Evolutionary conservation across 129 eudicot species (phyloP), one percentile per base, ranked within the genome.

Genomic region (Centella asiatica): DNA sequence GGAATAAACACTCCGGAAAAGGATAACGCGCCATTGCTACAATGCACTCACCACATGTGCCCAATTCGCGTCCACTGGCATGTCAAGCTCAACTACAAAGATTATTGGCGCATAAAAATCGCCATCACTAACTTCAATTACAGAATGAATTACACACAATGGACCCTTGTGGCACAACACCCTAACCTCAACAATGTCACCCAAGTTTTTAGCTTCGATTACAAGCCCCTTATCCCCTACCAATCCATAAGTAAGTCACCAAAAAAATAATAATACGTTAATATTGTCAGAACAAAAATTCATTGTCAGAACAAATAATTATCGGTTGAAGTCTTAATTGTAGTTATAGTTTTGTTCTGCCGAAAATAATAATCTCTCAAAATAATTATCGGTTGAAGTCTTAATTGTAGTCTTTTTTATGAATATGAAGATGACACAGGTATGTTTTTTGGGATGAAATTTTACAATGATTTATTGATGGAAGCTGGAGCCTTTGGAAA

Each of bases 11-110:
- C 87, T 33, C 87, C 95, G 26, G 76, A 73, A 75, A 81, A 87
- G 73, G 88, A 87, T 64, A 81, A 83, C 9, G 75, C 70, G 9
- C 88, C 95, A 17, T 29, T 83, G 25, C 81, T 87, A 27, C 95
- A 87, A 68, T 87, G 95, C 81, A 87, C 95, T 12, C 90, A 76
- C 54, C 95, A 87, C 64, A 87, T 87, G 95, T 87, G 95, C 57
- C 95, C 95, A 1, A 78, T 87, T 31, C 83, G 95, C 1, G 95
- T 87, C 31, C 95, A 87, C 49, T 87, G 95, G 95, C 95, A 87
- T 47, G 77, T 87, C 10, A 87, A 87, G 78, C 65, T 80, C 60
- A 87, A 87, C 70, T 87, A 87, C 61, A 83, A 69, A 60, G 92
- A 87, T 15, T 87, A 87, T 64, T 87, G 95, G 95, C 83, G 95